Percentiles rank a stretch among this genome's conserved stretches.
phyloP scores from a whole-genome alignment of 495 filamentous ascomycete genomes.

The Aspergillus sclerotiicarbonarius region DNA sequence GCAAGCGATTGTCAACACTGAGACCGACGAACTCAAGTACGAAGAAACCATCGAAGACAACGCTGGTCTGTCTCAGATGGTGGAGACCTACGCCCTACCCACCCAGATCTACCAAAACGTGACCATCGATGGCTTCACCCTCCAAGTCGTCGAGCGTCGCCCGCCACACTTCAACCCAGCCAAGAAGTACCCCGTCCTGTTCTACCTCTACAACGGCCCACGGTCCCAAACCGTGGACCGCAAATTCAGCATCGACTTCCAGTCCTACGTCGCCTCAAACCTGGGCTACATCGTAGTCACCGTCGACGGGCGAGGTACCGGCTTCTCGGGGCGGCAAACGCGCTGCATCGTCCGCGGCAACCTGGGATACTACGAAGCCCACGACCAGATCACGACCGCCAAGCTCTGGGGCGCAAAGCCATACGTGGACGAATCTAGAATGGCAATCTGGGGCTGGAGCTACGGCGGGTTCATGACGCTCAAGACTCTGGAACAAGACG shows the following conservation, averaged over 20 bases:
- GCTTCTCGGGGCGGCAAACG: slow-evolving; percentile 81
- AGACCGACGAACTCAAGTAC: slow-evolving; percentile 59
- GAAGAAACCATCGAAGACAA: slow-evolving; percentile 79
- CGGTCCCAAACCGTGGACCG: slow-evolving; percentile 85
- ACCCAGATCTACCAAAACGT: slow-evolving; percentile 82
- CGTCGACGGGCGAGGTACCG: slow-evolving; percentile 90
- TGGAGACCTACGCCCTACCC: slow-evolving; percentile 76
- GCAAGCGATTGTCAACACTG: slow-evolving; percentile 87
- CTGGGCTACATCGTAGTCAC: slow-evolving; percentile 96
- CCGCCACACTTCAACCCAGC: slow-evolving; percentile 86
- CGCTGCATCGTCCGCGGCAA: slow-evolving; percentile 79
- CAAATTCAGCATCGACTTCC: slow-evolving; percentile 81
- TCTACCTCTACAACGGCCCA: slow-evolving; percentile 89
- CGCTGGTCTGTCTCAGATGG: slow-evolving; percentile 59
- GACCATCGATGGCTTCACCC: slow-evolving; percentile 70
- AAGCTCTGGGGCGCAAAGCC: slow-evolving; percentile 79
- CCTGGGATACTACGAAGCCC: slow-evolving; percentile 79
- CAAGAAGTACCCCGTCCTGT: slow-evolving; percentile 89
- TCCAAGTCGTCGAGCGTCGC: slow-evolving; percentile 86
- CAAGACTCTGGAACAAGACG: slow-evolving; percentile 91
- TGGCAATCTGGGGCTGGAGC: slow-evolving; percentile 98
- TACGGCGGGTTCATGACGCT: slow-evolving; percentile 98
- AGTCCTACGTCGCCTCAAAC: slow-evolving; percentile 79
- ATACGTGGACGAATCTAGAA: slow-evolving; percentile 76
- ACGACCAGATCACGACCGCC: slow-evolving; percentile 88